phyloP scores from a whole-genome alignment of 2,329 filamentous ascomycete genomes.

The Ceratocystis papillata region DNA sequence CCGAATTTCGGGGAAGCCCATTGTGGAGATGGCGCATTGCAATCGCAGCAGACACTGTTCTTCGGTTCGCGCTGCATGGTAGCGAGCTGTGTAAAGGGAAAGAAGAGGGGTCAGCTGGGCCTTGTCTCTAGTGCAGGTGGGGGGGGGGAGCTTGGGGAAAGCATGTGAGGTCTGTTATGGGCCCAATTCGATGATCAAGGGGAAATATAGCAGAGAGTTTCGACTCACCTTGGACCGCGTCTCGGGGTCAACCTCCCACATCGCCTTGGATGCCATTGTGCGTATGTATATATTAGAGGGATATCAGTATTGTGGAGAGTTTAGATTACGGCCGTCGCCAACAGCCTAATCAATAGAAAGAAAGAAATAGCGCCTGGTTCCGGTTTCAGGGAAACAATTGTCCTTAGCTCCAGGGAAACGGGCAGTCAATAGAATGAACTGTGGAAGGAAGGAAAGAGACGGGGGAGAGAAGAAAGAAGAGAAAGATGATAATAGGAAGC shows the following conservation, averaged over 20 bases:
- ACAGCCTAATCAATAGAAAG: background rate
- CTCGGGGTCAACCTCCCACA: constrained; percentile 99
- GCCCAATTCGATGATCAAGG: background rate
- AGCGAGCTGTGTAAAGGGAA: constrained; percentile 51
- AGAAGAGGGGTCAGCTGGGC: constrained; percentile 2
- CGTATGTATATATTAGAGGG: background rate
- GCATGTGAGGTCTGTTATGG: background rate
- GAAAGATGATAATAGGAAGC: background rate
- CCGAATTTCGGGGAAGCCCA: constrained; percentile 97
- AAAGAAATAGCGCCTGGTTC: background rate
- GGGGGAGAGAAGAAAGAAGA: background rate
- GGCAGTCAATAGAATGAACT: background rate
- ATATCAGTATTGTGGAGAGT: background rate
- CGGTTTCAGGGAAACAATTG: background rate
- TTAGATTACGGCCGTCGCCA: background rate
- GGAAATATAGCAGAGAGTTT: background rate
- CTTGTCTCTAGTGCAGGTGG: background rate
- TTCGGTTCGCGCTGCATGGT: constrained; percentile 81
- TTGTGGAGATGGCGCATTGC: constrained; percentile 89
- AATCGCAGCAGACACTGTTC: constrained; percentile 90
- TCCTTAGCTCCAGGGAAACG: background rate
- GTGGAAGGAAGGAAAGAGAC: background rate
- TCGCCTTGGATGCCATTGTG: constrained; percentile 57
- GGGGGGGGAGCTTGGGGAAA: background rate
- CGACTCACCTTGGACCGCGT: constrained; percentile 75